phyloP scores from a whole-genome alignment of 2,329 filamentous ascomycete genomes.

The Ceratocystis cacaofunesta region DNA sequence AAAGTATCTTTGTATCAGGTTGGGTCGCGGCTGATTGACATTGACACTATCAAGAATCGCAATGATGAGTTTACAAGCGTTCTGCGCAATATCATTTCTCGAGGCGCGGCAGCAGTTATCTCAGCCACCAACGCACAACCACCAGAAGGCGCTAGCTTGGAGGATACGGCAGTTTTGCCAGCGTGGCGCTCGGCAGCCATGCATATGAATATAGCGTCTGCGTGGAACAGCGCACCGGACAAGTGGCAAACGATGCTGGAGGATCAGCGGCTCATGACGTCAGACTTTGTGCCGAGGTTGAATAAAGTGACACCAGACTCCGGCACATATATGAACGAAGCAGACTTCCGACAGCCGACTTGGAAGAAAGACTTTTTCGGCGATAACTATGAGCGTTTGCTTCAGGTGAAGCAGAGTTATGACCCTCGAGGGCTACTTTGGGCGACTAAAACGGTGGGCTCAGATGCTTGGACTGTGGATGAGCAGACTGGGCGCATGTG shows the following conservation, averaged over 20 bases:
- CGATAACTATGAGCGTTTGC: conserved; percentile 29
- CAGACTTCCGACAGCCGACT: conserved; percentile 30
- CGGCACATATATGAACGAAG: conserved; percentile 38
- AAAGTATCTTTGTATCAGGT: conserved; percentile 18
- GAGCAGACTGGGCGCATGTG: conserved; percentile 30
- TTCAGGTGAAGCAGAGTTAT: conserved; percentile 35
- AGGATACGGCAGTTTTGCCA: conserved; percentile 19
- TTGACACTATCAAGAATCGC: conserved; percentile 24
- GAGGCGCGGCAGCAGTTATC: conserved; percentile 25
- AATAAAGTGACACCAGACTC: conserved; percentile 28
- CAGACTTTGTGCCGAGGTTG: conserved; percentile 23
- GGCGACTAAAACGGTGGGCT: conserved; percentile 34
- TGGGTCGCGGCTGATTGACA: conserved; percentile 31
- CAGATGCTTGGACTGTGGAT: conserved; percentile 33
- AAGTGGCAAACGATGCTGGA: conserved; percentile 12
- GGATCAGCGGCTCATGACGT: conserved; percentile 19
- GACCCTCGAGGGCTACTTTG: conserved; percentile 34
- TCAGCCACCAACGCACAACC: conserved; percentile 24
- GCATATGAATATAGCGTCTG: conserved; percentile 9
- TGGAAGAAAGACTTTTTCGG: conserved; percentile 34
- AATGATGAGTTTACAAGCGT: conserved; percentile 23
- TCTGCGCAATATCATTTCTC: conserved; percentile 23
- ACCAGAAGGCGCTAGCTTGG: conserved; percentile 20
- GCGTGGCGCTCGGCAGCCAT: conserved; percentile 18
- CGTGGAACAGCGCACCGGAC: conserved; percentile 10